These are phyloP conservation scores for Plasmopara halstedii DNA, from an alignment of 352 stramenopile species.

Conservation along the genomic window DNA sequence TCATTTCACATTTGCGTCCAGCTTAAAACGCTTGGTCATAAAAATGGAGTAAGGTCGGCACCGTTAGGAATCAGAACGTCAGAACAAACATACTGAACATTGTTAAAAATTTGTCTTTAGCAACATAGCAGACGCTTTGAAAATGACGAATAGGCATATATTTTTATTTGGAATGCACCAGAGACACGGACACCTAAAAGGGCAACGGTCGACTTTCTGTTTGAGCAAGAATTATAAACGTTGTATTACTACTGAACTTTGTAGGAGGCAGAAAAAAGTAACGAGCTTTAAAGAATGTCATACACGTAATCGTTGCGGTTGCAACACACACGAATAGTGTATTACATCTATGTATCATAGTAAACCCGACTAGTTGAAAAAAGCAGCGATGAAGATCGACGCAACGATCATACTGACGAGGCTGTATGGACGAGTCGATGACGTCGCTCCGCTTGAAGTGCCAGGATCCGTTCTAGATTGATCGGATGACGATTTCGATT, in stretches of 20 bases:
- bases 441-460: conserved; percentile 13
- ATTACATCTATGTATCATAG: conserved; percentile 21
- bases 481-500: conserved; percentile 29
- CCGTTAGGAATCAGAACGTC: conserved; percentile 1
- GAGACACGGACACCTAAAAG: too few species aligned
- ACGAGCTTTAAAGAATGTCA: neutral
- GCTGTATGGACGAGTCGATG: conserved; percentile 9
- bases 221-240: neutral
- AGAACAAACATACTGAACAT: neutral
- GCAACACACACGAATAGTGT: conserved; percentile 15
- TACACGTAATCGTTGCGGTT: neutral
- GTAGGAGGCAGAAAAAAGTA: neutral
- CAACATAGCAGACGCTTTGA: neutral
- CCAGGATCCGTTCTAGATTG: conserved; percentile 9
- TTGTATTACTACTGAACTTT: neutral
- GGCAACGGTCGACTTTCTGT: too few species aligned
- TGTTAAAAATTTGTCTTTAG: neutral
- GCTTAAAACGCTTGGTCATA: neutral
- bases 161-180: too few species aligned
- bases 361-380: conserved; percentile 24
- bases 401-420: conserved; percentile 20
- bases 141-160: conserved; percentile 1
- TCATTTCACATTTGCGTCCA: neutral
- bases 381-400: conserved; percentile 18
- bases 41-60: neutral